Evolutionary conservation across 768 basidiomycete genomes (phyloP), one percentile per base, ranked within the genome.

Genomic region (Pleurotus pulmonarius): DNA sequence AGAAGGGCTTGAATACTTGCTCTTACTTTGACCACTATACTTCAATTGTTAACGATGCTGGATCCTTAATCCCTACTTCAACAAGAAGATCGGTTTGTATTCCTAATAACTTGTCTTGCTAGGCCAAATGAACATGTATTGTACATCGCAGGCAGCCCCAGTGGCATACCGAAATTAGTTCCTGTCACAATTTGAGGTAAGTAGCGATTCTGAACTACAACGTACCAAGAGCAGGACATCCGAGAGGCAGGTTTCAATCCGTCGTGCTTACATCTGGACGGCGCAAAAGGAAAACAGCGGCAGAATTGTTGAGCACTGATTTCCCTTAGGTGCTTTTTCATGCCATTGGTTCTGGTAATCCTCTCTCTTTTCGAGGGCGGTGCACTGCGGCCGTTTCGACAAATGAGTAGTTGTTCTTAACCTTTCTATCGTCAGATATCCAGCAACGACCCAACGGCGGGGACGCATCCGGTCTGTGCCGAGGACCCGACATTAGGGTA

Each of bases 21-120:
- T 11, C 5, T 15, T 18, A 43, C 40, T 43, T 43, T 43, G 40
- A 43, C 40, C 18, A 15, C 40, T 43, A 7, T 43, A 43, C 4
- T 18, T 43, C 18, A 43, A 43, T 18, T 11, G 18, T 43, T 3
- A 43, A 43, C 18, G 18, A 15, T 43, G 15, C 13, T 43, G 15
- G 18, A 43, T 11, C 40, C 13, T 43, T 54, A 26, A 58, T 26
- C 38, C 18, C 15, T 56, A 41, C 24, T 55, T 59, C 22, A 41
- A 45, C 24, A 43, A 38, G 15, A n/a, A 7, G 58, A 46, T 56
- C 16, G 20, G 37, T 39, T 13, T 24, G 9, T 24, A 46, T 15
- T 18, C 26, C 26, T 39, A 0, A 20, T 40, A 29, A 41, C 8
- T 45, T 12, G 11, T 58, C n/a, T 43, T 43, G 15, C 41, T 43